phyloP scores from a whole-genome alignment of 2,329 filamentous ascomycete species.

The Cladosporium phlei region DNA sequence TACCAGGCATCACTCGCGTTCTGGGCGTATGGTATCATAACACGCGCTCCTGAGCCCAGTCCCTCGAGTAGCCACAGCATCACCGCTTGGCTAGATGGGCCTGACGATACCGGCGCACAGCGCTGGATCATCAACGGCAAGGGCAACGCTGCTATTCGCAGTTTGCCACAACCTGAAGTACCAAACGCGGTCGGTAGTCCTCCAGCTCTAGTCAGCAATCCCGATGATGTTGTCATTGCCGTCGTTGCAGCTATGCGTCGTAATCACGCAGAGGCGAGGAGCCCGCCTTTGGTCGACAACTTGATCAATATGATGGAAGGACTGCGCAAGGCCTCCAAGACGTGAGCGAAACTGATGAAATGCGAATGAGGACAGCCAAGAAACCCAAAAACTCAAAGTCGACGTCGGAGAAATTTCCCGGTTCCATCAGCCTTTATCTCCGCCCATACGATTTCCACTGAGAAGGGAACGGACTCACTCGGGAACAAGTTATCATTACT shows the following conservation, averaged over 20 bases:
- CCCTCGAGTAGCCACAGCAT: constrained; percentile 38
- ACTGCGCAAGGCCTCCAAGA: constrained; percentile 37
- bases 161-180: constrained; percentile 12
- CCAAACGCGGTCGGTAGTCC: constrained; percentile 1
- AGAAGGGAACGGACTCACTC: too few species aligned
- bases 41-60: constrained; percentile 36
- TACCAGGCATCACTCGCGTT: constrained; percentile 65
- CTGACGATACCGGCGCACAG: constrained; percentile 49
- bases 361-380: too few species aligned
- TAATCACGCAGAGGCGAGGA: constrained; percentile 43
- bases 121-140: constrained; percentile 33
- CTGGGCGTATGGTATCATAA: constrained; percentile 63
- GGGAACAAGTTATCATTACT: too few species aligned
- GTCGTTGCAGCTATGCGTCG: constrained; percentile 53
- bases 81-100: constrained; percentile 50
- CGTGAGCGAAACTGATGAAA: too few species aligned
- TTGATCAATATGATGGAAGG: constrained; percentile 60
- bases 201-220: constrained; percentile 46
- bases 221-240: constrained; percentile 55
- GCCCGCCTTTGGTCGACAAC: constrained; percentile 63
- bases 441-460: too few species aligned
- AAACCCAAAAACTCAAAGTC: too few species aligned
- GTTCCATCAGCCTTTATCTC: too few species aligned
- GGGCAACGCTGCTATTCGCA: constrained; percentile 29
- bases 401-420: too few species aligned